phyloP scores from a whole-genome alignment of 495 filamentous ascomycete species.

The Daldinia caldariorum region DNA sequence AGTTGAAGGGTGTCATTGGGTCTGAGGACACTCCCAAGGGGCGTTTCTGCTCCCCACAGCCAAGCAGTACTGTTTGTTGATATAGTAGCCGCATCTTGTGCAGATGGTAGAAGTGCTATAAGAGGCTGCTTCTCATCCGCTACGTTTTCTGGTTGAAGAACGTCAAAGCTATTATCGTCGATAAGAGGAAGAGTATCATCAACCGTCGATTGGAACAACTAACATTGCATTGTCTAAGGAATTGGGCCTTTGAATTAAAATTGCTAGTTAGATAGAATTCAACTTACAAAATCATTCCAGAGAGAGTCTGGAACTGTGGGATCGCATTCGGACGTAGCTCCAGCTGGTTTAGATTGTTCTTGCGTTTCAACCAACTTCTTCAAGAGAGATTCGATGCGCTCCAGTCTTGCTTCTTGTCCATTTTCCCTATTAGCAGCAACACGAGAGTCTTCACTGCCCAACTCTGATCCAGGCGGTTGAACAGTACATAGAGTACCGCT shows the following conservation, averaged over 20 bases:
- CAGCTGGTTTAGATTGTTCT: not conserved
- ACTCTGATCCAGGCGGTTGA: constrained; percentile 1
- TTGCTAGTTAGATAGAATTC: not conserved
- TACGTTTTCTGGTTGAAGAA: not conserved
- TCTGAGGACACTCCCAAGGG: constrained; percentile 12
- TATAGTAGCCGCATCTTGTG: constrained; percentile 19
- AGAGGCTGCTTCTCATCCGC: not conserved
- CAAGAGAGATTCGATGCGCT: constrained; percentile 2
- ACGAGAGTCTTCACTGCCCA: not conserved
- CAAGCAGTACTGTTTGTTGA: constrained; percentile 12
- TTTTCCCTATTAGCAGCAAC: not conserved
- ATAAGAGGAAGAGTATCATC: not conserved
- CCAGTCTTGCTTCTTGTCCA: not conserved
- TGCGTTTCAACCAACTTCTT: not conserved
- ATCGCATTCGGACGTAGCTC: not conserved
- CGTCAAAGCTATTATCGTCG: not conserved
- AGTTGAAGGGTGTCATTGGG: not conserved
- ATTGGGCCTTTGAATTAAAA: not conserved
- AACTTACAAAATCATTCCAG: constrained; percentile 1
- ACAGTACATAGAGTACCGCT: constrained; percentile 11
- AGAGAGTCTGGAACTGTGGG: not conserved
- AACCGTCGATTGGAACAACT: not conserved
- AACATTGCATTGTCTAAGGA: not conserved
- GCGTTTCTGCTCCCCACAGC: constrained; percentile 16
- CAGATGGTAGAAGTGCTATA: not conserved